Conservation (phyloP, 495 filamentous ascomycete genomes). For the Penicillium lagena region DNA sequence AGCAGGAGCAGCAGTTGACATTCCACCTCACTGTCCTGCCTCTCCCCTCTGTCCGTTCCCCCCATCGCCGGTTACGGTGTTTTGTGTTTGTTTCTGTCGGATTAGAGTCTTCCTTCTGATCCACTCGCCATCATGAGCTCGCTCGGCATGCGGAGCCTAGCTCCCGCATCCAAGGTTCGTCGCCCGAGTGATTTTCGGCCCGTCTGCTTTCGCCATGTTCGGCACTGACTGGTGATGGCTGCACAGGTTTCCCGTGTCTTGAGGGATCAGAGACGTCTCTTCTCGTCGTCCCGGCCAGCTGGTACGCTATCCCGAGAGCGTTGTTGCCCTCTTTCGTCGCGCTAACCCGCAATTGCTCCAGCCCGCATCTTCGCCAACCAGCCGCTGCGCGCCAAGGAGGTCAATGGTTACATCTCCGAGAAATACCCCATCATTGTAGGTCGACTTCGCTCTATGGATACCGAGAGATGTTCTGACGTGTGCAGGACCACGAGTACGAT, state of each 20-base stretch:
- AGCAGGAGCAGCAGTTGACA: conserved; percentile 11
- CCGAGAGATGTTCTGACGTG: conserved; percentile 17
- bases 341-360: conserved; percentile 33
- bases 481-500: conserved; percentile 71
- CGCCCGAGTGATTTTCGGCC: conserved; percentile 18
- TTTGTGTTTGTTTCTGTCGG: conserved; percentile 12
- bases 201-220: conserved; percentile 1
- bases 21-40: conserved; percentile 13
- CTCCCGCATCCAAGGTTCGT: conserved; percentile 50
- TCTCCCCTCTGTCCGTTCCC: conserved; percentile 10
- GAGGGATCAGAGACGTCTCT: conserved; percentile 58
- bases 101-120: conserved; percentile 22
- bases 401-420: conserved; percentile 69
- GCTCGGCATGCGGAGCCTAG: conserved; percentile 52
- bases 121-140: conserved; percentile 50
- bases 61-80: conserved; percentile 5
- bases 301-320: conserved; percentile 43
- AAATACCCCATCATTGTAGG: conserved; percentile 92
- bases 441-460: conserved; percentile 9
- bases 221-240: conserved; percentile 15
- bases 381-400: conserved; percentile 86
- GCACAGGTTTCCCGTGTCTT: conserved; percentile 39
- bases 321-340: conserved; percentile 3
- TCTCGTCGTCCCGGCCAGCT: conserved; percentile 78
- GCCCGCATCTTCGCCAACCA: conserved; percentile 76